Conservation (phyloP, 495 filamentous ascomycete species). For the Geopyxis carbonaria region DNA sequence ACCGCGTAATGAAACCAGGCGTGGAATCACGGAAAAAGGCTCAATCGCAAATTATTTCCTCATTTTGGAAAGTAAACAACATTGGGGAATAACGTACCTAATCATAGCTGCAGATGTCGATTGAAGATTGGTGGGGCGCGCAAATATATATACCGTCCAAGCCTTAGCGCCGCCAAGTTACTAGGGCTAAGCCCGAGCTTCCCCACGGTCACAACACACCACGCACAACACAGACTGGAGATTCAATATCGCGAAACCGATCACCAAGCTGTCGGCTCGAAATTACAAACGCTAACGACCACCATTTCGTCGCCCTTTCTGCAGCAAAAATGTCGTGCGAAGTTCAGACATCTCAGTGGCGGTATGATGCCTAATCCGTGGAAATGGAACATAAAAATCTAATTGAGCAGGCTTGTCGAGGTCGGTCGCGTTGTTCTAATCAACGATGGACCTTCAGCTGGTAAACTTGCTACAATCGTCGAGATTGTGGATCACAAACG, state of each 20-base stretch:
- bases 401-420: conserved; percentile 66
- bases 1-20: conserved; percentile 70
- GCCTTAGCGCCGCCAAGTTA: no score
- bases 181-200: no score
- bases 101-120: no score
- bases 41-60: conserved; percentile 99
- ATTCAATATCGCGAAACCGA: no score
- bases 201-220: no score
- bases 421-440: conserved; percentile 89
- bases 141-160: no score
- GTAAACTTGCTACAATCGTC: conserved; percentile 81
- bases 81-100: conserved; percentile 11
- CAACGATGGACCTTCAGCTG: conserved; percentile 54
- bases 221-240: no score
- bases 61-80: no score
- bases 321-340: conserved; percentile 18
- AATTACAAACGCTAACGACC: conserved; percentile 14
- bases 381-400: conserved; percentile 4
- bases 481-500: conserved; percentile 99
- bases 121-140: no score
- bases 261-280: no score
- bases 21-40: conserved; percentile 56
- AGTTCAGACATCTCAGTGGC: conserved; percentile 24
- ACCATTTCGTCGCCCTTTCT: conserved; percentile 5
- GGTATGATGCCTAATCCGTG: conserved; percentile 16